These are phyloP conservation scores for Aphanomyces cochlioides DNA, from an alignment of 352 stramenopile genomes.

Conservation along the genomic window DNA sequence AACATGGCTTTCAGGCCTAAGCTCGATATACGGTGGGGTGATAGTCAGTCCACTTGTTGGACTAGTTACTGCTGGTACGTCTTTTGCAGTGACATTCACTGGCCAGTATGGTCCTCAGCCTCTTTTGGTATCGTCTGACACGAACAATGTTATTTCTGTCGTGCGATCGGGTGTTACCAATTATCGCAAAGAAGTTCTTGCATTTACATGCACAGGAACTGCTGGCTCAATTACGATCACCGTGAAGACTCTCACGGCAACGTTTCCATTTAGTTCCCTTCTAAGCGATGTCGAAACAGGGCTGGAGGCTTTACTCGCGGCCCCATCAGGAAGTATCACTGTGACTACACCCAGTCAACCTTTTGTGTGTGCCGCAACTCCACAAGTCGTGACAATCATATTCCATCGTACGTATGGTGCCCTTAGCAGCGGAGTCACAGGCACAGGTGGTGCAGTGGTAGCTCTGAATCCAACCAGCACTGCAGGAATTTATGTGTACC, in stretches of 20 bases:
- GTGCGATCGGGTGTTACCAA: slow-evolving; percentile 43
- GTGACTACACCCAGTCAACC: slow-evolving; percentile 45
- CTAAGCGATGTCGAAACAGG: slow-evolving; percentile 36
- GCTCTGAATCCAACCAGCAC: slow-evolving; percentile 43
- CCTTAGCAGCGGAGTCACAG: slow-evolving; percentile 37
- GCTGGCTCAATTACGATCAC: slow-evolving; percentile 14
- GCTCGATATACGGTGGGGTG: slow-evolving; percentile 42
- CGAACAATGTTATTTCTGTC: slow-evolving; percentile 33
- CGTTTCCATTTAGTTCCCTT: slow-evolving; percentile 21
- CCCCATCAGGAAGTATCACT: slow-evolving; percentile 54
- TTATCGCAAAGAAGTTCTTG: slow-evolving; percentile 26
- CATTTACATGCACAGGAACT: slow-evolving; percentile 18
- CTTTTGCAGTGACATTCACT: slow-evolving; percentile 60
- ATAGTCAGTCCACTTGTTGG: slow-evolving; percentile 39
- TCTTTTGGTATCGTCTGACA: slow-evolving; percentile 33
- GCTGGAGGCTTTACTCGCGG: slow-evolving; percentile 48
- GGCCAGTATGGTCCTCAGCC: slow-evolving; percentile 48
- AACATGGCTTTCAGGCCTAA: slow-evolving; percentile 39
- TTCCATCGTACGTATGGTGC: slow-evolving; percentile 66
- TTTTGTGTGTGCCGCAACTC: slow-evolving; percentile 41
- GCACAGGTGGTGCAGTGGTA: slow-evolving; percentile 28
- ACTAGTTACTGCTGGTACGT: slow-evolving; percentile 29
- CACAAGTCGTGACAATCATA: slow-evolving; percentile 45
- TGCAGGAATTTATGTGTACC: slow-evolving; percentile 46
- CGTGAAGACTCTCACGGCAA: slow-evolving; percentile 2